A percentile compares a stretch with the other conserved stretches of the same genome.
Conservation (phyloP, 106 monocot genomes). For the Iris macrosiphon region DNA sequence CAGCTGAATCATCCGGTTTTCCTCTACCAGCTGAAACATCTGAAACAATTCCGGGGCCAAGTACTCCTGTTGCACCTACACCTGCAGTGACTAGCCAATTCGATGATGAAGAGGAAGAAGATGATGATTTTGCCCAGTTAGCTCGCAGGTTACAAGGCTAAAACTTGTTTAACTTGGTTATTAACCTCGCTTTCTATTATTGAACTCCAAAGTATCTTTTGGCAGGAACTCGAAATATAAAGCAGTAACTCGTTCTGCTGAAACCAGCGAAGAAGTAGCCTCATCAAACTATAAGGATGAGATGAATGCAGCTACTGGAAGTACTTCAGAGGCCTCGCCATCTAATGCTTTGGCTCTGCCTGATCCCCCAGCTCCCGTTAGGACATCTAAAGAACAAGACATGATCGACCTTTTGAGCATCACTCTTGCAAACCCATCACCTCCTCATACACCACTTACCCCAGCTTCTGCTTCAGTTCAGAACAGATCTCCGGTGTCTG, state of each 20-base stretch:
- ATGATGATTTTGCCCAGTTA: conserved; percentile 67
- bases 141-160: conserved; percentile 47
- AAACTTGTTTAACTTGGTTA: not conserved
- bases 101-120: conserved; percentile 17
- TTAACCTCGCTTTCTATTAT: not conserved
- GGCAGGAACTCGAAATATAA: conserved; percentile 53
- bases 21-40: too few relatives aligned
- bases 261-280: conserved; percentile 7
- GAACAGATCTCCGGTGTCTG: conserved; percentile 16
- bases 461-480: conserved; percentile 18
- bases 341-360: conserved; percentile 41
- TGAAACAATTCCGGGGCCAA: conserved; percentile 11
- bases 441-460: conserved; percentile 45
- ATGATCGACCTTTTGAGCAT: conserved; percentile 71
- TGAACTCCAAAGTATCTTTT: not conserved
- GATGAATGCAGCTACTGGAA: conserved; percentile 1
- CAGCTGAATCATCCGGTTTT: too few relatives aligned
- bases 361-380: conserved; percentile 49
- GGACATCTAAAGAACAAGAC: conserved; percentile 59
- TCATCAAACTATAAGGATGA: conserved; percentile 10
- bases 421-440: conserved; percentile 41
- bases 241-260: conserved; percentile 11
- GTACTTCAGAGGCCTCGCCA: conserved; percentile 28
- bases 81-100: conserved; percentile 4
- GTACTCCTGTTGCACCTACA: conserved; percentile 5